Conservation (phyloP, 495 filamentous ascomycete species). For the Chaetomium tenue region DNA sequence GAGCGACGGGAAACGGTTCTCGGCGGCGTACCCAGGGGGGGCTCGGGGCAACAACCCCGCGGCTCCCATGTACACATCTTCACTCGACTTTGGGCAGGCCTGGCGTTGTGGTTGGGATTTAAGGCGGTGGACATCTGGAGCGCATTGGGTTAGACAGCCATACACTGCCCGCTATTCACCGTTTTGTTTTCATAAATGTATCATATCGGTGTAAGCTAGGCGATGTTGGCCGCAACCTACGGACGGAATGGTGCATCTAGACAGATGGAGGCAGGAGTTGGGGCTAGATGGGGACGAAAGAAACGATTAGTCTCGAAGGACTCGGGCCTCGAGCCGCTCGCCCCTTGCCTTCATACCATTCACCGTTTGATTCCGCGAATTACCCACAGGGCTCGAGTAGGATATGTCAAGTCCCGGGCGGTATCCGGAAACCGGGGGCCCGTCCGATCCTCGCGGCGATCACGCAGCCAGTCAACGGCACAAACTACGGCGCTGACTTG, state of each 20-base stretch:
- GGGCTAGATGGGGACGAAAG: not conserved
- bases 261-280: constrained; percentile 2
- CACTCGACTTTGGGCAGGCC: constrained; percentile 51
- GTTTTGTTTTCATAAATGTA: constrained; percentile 15
- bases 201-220: constrained; percentile 3
- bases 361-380: no score
- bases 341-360: no score
- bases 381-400: no score
- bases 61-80: constrained; percentile 36
- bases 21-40: not conserved
- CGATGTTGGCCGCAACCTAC: not conserved
- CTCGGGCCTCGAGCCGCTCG: no score
- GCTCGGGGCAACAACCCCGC: not conserved
- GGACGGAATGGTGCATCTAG: constrained; percentile 10
- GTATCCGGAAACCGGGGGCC: not conserved
- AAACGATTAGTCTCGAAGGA: not conserved
- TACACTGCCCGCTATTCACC: constrained; percentile 8
- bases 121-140: not conserved
- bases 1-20: not conserved
- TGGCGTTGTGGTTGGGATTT: constrained; percentile 39
- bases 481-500: not conserved
- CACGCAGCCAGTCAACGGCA: not conserved
- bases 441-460: constrained; percentile 6
- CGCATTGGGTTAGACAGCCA: constrained; percentile 16
- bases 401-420: not conserved